Conservation (phyloP, 805 yeast species). For the Saccharomycopsis malanga region DNA sequence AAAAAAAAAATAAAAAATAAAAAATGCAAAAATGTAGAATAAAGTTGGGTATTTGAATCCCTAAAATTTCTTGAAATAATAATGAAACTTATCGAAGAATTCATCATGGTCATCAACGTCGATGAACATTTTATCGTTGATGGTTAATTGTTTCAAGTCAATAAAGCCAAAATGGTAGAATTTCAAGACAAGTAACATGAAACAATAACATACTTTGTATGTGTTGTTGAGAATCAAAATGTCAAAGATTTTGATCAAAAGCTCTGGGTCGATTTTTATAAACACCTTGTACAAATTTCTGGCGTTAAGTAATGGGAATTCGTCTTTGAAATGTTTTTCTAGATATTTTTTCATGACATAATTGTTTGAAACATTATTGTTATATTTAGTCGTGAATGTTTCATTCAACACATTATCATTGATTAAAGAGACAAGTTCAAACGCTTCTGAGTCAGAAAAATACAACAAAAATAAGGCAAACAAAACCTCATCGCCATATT, state of each 20-base stretch:
- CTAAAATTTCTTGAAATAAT: slow-evolving; percentile 21
- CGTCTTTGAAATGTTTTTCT: slow-evolving; percentile 20
- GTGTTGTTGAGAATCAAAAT: slow-evolving; percentile 17
- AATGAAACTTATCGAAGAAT: slow-evolving; percentile 20
- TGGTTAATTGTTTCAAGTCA: slow-evolving; percentile 16
- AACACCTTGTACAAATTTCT: slow-evolving; percentile 15
- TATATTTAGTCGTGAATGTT: slow-evolving; percentile 13
- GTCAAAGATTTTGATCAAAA: slow-evolving; percentile 18
- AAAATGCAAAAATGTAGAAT: not conserved
- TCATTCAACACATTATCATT: slow-evolving; percentile 18
- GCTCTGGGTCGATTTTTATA: slow-evolving; percentile 17
- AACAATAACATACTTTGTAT: slow-evolving; percentile 20
- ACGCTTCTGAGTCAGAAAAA: slow-evolving; percentile 14
- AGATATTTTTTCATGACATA: slow-evolving; percentile 19
- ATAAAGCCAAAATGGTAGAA: slow-evolving; percentile 22
- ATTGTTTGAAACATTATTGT: slow-evolving; percentile 13
- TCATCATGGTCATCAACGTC: slow-evolving; percentile 18
- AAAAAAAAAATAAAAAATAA: not conserved
- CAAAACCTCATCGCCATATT: slow-evolving; percentile 20
- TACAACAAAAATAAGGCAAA: slow-evolving; percentile 18
- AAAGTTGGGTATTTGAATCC: no score
- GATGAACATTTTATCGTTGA: slow-evolving; percentile 10
- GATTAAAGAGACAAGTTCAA: slow-evolving; percentile 9
- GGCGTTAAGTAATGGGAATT: slow-evolving; percentile 11
- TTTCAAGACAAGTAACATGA: slow-evolving; percentile 17